A percentile compares a stretch with the other conserved stretches of the same genome.
Conservation (phyloP, 2,329 filamentous ascomycete species). For the Zasmidium citrigriseum region DNA sequence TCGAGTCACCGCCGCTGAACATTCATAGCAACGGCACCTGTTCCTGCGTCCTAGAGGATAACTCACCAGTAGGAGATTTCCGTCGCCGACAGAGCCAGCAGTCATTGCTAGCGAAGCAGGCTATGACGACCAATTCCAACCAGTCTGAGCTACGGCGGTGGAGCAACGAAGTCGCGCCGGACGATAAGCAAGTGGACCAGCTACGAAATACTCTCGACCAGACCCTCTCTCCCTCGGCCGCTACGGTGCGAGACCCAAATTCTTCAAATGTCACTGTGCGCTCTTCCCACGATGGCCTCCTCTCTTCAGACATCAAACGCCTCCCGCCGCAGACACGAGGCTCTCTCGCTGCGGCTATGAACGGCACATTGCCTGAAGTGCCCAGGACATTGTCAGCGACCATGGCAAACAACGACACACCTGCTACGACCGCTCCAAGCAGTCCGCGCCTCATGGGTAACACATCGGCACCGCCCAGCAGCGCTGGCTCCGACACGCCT, state of each 20-base stretch:
- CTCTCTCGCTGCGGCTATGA: conserved; percentile 30
- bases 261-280: conserved; percentile 1
- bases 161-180: conserved; percentile 21
- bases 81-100: conserved; percentile 37
- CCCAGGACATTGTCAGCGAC: conserved; percentile 19
- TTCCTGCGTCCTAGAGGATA: conserved; percentile 31
- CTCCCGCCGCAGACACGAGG: conserved; percentile 11
- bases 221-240: conserved; percentile 23
- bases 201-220: conserved; percentile 31
- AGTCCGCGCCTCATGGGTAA: conserved; percentile 39
- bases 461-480: conserved; percentile 18
- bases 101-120: conserved; percentile 30
- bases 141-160: conserved; percentile 18
- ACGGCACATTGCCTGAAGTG: conserved; percentile 26
- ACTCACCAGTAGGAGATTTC: conserved; percentile 30
- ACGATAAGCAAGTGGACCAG: conserved; percentile 31
- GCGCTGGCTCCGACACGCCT: conserved; percentile 20
- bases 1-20: conserved; percentile 15
- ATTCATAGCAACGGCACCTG: conserved; percentile 31
- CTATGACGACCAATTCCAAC: conserved; percentile 31
- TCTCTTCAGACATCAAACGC: conserved; percentile 8
- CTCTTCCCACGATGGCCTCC: conserved; percentile 5
- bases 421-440: conserved; percentile 61
- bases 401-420: conserved; percentile 62
- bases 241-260: conserved; percentile 1